Conservation (phyloP, 2,329 filamentous ascomycete species). For the Aspergillus pseudotamarii region DNA sequence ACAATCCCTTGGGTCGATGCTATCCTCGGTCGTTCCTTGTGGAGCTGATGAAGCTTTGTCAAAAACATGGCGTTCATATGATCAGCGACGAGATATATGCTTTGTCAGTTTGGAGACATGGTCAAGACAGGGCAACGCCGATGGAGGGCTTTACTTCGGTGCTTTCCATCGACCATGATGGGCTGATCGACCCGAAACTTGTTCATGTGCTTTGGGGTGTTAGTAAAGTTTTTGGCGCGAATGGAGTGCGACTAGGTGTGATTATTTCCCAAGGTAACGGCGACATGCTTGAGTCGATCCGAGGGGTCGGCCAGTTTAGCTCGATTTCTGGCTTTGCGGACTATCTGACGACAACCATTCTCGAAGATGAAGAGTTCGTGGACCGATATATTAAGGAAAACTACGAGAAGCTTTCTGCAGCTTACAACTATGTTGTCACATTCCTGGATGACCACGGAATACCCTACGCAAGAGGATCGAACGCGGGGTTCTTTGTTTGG, state of each 20-base stretch:
- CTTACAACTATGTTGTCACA: not conserved
- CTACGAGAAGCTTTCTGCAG: not conserved
- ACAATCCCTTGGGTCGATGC: not conserved
- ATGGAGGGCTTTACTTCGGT: constrained; percentile 13
- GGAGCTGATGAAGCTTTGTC: constrained; percentile 42
- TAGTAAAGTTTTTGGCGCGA: constrained; percentile 59
- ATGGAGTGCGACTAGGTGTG: constrained; percentile 56
- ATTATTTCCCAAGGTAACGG: not conserved
- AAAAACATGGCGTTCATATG: constrained; percentile 55
- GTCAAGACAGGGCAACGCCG: constrained; percentile 22
- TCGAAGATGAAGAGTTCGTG: not conserved
- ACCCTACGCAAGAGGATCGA: not conserved
- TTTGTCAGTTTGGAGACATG: constrained; percentile 53
- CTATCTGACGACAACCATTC: not conserved
- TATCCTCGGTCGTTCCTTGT: not conserved
- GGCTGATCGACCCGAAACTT: constrained; percentile 51
- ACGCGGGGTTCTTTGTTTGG: not conserved
- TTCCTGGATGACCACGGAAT: not conserved
- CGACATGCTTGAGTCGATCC: not conserved
- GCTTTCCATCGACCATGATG: constrained; percentile 52
- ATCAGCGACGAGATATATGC: constrained; percentile 64
- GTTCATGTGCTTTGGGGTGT: constrained; percentile 57
- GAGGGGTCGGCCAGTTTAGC: not conserved
- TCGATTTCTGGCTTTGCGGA: not conserved
- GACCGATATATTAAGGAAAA: not conserved